Conservation (phyloP, 2,329 filamentous ascomycete species). For the Teratosphaeria nubilosa region DNA sequence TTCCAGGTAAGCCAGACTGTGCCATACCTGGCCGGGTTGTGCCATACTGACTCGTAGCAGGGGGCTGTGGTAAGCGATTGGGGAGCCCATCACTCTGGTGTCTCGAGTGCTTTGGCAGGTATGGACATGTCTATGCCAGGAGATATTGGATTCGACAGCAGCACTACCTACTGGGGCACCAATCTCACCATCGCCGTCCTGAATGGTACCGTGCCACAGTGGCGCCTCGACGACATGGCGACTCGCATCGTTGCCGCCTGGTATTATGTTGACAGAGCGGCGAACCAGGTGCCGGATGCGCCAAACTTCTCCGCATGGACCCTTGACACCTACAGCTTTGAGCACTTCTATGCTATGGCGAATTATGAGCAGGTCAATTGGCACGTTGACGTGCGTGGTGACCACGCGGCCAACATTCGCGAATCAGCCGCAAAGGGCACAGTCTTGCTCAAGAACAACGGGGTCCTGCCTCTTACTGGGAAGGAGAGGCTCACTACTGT, state of each 20-base stretch:
- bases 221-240: constrained; percentile 81
- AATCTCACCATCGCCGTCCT: constrained; percentile 81
- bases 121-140: constrained; percentile 86
- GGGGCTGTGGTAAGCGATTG: constrained; percentile 66
- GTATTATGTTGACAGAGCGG: constrained; percentile 52
- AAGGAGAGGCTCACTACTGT: constrained; percentile 66
- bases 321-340: constrained; percentile 59
- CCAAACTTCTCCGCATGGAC: constrained; percentile 85
- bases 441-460: constrained; percentile 80
- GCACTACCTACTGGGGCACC: constrained; percentile 41
- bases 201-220: constrained; percentile 81
- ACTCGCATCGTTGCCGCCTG: constrained; percentile 65
- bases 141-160: constrained; percentile 66
- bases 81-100: constrained; percentile 62
- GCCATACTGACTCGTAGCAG: no score
- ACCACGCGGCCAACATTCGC: constrained; percentile 65
- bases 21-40: no score
- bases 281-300: constrained; percentile 41
- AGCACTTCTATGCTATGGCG: constrained; percentile 53
- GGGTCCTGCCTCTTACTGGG: constrained; percentile 61
- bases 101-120: constrained; percentile 56
- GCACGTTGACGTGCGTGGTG: constrained; percentile 70
- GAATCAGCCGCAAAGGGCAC: constrained; percentile 69
- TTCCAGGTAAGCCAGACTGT: no score
- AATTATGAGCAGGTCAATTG: constrained; percentile 60